Evolutionary conservation across 768 basidiomycete genomes (phyloP).

Genomic region (Gloeophyllum trabeum): DNA sequence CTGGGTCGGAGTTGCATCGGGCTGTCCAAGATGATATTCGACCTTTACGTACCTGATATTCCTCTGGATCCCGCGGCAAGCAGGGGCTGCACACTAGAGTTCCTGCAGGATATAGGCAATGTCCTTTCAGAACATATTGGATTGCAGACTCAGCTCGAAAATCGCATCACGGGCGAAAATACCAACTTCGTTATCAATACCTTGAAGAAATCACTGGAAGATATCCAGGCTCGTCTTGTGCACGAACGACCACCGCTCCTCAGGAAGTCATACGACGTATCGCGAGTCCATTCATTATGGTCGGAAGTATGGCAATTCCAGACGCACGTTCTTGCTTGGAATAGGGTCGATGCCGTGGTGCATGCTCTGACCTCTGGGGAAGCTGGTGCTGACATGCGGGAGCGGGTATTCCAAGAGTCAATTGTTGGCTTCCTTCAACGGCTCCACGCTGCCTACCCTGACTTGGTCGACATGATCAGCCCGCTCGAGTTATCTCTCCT

Average conservation of each 20-base stretch:
- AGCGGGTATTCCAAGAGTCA: constrained; percentile 69
- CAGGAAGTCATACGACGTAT: constrained; percentile 24
- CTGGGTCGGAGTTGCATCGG: constrained; percentile 48
- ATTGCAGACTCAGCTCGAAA: constrained; percentile 47
- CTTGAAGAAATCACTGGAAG: constrained; percentile 26
- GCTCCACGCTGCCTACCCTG: constrained; percentile 52
- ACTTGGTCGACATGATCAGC: constrained; percentile 58
- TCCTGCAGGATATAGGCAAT: constrained; percentile 29
- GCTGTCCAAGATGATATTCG: constrained; percentile 36
- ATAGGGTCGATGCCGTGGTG: constrained; percentile 40
- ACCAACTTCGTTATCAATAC: constrained; percentile 35
- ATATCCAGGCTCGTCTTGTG: constrained; percentile 17
- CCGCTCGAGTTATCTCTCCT: constrained; percentile 59
- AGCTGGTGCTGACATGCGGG: constrained; percentile 33
- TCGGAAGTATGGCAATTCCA: constrained; percentile 70
- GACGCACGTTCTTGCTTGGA: constrained; percentile 34
- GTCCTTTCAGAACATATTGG: constrained; percentile 34
- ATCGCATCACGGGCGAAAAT: constrained; percentile 40
- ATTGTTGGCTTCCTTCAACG: constrained; percentile 70
- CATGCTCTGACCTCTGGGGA: constrained; percentile 23
- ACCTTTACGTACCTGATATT: constrained; percentile 70
- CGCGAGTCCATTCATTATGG: constrained; percentile 58
- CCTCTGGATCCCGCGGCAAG: constrained; percentile 82
- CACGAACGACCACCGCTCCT: constrained; percentile 18
- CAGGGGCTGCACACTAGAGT: constrained; percentile 31